These are phyloP conservation scores for Stemphylium lycopersici DNA, from an alignment of 2,329 filamentous ascomycete species.

Conservation along the genomic window DNA sequence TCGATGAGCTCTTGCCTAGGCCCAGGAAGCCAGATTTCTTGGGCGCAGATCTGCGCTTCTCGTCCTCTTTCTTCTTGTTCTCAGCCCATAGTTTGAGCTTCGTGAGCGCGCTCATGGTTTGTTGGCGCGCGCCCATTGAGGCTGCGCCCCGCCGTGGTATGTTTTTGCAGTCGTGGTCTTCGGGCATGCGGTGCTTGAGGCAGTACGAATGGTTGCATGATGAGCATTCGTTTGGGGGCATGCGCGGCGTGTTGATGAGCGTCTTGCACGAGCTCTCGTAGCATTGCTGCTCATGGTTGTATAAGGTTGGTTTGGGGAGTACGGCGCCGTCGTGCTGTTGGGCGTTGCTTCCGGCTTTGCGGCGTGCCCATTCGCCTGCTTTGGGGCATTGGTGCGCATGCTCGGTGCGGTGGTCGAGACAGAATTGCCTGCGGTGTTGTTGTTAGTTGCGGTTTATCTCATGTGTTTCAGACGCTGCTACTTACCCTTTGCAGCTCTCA, in stretches of 20 bases:
- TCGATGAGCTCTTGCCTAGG: slow-evolving; percentile 26
- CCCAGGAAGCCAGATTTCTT: slow-evolving; percentile 37
- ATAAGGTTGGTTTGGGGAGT: slow-evolving; percentile 60
- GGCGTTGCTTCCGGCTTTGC: slow-evolving; percentile 51
- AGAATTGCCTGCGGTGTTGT: slow-evolving; percentile 71
- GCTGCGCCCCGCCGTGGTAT: slow-evolving; percentile 51
- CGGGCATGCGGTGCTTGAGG: slow-evolving; percentile 74
- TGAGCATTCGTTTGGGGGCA: slow-evolving; percentile 67
- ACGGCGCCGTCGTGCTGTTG: slow-evolving; percentile 22
- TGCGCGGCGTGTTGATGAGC: slow-evolving; percentile 70
- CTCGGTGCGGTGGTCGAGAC: slow-evolving; percentile 92
- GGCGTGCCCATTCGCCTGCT: slow-evolving; percentile 64
- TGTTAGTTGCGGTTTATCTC: slow-evolving; percentile 13
- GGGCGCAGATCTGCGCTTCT: slow-evolving; percentile 49
- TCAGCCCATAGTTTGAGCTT: slow-evolving; percentile 81
- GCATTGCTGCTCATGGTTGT: slow-evolving; percentile 71
- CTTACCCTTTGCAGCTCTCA: slow-evolving; percentile 76
- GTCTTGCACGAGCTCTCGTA: slow-evolving; percentile 71
- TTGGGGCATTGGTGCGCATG: slow-evolving; percentile 73
- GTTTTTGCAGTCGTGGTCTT: slow-evolving; percentile 85
- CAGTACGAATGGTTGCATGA: slow-evolving; percentile 77
- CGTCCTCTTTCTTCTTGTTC: slow-evolving; percentile 75
- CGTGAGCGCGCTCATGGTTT: slow-evolving; percentile 69
- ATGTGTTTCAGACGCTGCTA: no score
- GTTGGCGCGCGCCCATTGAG: slow-evolving; percentile 61